Percentiles rank a stretch among this genome's conserved stretches.
phyloP scores from a whole-genome alignment of 2,329 filamentous ascomycete genomes.

The Exophiala oligosperma region DNA sequence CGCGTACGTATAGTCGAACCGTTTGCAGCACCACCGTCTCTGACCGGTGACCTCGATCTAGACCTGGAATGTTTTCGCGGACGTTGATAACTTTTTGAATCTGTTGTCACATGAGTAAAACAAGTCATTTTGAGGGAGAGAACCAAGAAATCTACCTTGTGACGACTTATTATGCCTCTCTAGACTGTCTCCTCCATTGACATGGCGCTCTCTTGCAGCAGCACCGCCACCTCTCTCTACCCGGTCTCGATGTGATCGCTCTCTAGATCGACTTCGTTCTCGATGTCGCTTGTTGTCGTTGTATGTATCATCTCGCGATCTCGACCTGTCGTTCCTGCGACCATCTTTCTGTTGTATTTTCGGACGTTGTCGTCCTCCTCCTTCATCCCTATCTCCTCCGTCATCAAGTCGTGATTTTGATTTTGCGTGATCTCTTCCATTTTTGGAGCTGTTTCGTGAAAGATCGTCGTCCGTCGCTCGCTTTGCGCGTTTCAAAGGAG shows the following conservation, averaged over 20 bases:
- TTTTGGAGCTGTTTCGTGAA: conserved; percentile 38
- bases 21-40: conserved; percentile 35
- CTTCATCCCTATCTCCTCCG: conserved; percentile 13
- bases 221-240: conserved; percentile 33
- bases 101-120: conserved; percentile 8
- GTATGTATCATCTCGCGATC: conserved; percentile 16
- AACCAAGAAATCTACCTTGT: conserved; percentile 37
- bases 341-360: conserved; percentile 18
- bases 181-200: conserved; percentile 39
- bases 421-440: conserved; percentile 33
- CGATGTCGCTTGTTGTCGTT: conserved; percentile 36
- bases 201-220: conserved; percentile 38
- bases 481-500: conserved; percentile 52
- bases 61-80: conserved; percentile 30
- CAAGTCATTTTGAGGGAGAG: neutral
- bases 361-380: neutral
- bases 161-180: conserved; percentile 36
- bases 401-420: conserved; percentile 24
- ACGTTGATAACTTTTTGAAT: conserved; percentile 31
- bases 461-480: conserved; percentile 51
- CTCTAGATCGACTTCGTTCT: conserved; percentile 46
- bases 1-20: conserved; percentile 36
- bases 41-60: conserved; percentile 32
- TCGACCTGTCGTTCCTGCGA: conserved; percentile 19
- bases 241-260: conserved; percentile 32